Base-by-base conservation (phyloP, 352 stramenopile genomes). In the Thalassiosira mediterranea region DNA sequence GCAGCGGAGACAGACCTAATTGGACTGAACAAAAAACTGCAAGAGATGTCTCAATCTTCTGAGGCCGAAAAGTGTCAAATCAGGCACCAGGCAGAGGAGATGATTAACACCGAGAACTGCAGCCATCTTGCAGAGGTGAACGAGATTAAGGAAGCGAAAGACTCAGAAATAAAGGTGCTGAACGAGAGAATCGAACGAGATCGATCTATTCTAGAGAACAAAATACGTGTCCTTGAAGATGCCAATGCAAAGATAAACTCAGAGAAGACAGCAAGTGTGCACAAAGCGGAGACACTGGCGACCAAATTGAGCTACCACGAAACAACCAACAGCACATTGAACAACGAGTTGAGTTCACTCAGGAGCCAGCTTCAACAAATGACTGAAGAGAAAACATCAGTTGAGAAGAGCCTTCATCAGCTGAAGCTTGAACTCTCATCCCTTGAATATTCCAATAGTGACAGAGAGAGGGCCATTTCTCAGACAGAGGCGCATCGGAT, bases 371-470 rank as follows among this genome's bases (percentile, higher is more conserved):
- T 83, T 17, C 28, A 83, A 46, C 29, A 53, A 11, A 37, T 76
- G 3, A 60, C 52, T 10, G 42, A 68, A 17, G 75, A 83, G n/a
- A 83, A 83, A 40, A n/a, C 49, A 7, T 34, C 63, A 21, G 67
- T 53, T 13, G 75, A 83, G 63, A 79, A 79, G 28, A 76, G 48
- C 58, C 56, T 83, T 46, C 61, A 78, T 25, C 49, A 80, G 32
- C 26, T 80, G 7, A 67, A 83, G 29, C 21, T 76, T 21, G 54
- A 79, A 34, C 57, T 83, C 38, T 48, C 56, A 15, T 69, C 75
- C 11, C 59, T 83, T 48, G 54, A 79, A 49, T 53, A 72, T 48
- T 83, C 69, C 5, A 76, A 76, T 42, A 72, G n/a, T 23, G 56
- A 29, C 49, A 40, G 77, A 21, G 71, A 80, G 37, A 71, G 48